Evolutionary conservation across 139 green algal species (phyloP).

Genomic region (Chlorella sp.): DNA sequence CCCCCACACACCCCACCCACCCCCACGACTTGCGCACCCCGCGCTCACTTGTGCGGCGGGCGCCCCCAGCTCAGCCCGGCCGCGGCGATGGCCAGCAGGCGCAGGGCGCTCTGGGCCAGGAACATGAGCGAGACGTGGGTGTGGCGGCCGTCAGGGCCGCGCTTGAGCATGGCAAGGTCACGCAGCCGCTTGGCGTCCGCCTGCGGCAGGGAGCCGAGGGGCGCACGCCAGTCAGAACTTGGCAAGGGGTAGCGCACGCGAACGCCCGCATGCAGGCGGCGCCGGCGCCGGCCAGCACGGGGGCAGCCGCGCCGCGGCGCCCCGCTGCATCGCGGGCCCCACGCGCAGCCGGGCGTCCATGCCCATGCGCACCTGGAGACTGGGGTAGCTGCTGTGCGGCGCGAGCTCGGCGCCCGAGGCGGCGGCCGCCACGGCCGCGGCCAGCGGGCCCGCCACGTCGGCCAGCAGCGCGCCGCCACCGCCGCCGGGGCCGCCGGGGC

Average conservation of each 20-base stretch:
- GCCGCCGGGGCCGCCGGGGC: too few species aligned
- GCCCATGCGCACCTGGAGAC: too few species aligned
- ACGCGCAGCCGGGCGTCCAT: too few species aligned
- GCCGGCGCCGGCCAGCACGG: not conserved
- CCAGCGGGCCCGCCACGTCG: too few species aligned
- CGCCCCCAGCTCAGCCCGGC: too few species aligned
- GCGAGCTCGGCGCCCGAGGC: too few species aligned
- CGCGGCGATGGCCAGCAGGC: too few species aligned
- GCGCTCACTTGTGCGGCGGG: not conserved
- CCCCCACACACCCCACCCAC: not conserved
- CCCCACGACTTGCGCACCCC: not conserved
- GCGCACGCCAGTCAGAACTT: not conserved
- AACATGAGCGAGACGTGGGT: slow-evolving; percentile 28
- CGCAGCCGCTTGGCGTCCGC: slow-evolving; percentile 24
- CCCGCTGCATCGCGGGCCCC: not conserved
- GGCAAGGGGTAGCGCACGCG: not conserved
- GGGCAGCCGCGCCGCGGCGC: not conserved
- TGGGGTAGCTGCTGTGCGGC: too few species aligned
- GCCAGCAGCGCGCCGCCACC: too few species aligned
- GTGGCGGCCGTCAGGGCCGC: slow-evolving; percentile 5
- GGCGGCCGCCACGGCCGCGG: too few species aligned
- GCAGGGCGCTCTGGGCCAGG: slow-evolving; percentile 24
- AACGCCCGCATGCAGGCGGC: not conserved
- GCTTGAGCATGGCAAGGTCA: slow-evolving; percentile 20
- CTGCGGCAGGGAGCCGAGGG: slow-evolving; percentile 1